phyloP scores from a whole-genome alignment of 495 filamentous ascomycete genomes.

The Xylaria scruposa region DNA sequence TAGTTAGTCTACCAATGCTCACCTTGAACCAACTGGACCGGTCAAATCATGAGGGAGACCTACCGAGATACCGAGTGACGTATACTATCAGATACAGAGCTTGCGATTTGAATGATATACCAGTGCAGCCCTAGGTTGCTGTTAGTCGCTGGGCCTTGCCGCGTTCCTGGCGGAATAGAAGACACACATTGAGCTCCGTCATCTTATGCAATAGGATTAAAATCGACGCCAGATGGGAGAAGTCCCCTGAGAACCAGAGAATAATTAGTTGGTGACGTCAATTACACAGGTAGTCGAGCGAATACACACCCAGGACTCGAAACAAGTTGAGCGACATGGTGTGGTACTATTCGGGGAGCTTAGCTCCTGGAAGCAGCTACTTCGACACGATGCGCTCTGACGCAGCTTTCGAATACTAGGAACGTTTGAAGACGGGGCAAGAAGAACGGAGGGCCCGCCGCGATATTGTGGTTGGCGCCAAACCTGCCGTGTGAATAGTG shows the following conservation, averaged over 20 bases:
- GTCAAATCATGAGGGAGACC: conserved; percentile 15
- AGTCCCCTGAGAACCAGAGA: conserved; percentile 66
- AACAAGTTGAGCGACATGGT: conserved; percentile 82
- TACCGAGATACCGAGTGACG: conserved; percentile 88
- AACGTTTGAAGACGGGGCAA: not conserved
- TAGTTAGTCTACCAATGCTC: not conserved
- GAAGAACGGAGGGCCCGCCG: not conserved
- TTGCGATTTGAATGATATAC: conserved; percentile 98
- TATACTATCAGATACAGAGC: conserved; percentile 93
- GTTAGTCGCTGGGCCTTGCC: conserved; percentile 29
- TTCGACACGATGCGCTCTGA: conserved; percentile 28
- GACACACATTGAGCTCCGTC: conserved; percentile 80
- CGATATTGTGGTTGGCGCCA: not conserved
- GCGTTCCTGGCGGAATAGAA: conserved; percentile 1
- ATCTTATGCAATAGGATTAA: conserved; percentile 96
- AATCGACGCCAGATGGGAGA: conserved; percentile 94
- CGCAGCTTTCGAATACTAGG: not conserved
- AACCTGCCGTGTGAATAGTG: not conserved
- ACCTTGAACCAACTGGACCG: not conserved
- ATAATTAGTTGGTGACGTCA: conserved; percentile 10
- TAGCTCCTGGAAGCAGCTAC: conserved; percentile 33
- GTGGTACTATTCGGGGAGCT: conserved; percentile 34
- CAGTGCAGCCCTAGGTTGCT: conserved; percentile 82
- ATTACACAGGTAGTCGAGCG: conserved; percentile 1
- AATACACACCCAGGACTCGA: conserved; percentile 74